Evolutionary conservation across 169 alveolate genomes (phyloP), one percentile per base, ranked within the genome.

Genomic region (Cyclospora cayetanensis): DNA sequence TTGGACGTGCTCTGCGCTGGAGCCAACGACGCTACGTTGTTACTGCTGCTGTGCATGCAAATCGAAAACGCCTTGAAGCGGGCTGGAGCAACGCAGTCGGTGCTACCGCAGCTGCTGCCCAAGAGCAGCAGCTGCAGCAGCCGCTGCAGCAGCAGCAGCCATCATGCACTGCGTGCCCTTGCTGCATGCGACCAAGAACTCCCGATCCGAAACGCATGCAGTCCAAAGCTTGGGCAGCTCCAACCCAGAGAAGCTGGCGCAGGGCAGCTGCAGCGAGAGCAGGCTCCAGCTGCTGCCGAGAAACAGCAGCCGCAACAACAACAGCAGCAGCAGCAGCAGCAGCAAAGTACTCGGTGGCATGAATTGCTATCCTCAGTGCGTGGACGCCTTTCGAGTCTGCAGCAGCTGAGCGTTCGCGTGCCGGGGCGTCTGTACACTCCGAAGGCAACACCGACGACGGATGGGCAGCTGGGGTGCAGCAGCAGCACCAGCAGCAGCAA

Each of bases 11-110:
- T 65, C 2, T 65, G 77, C 15, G 34, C 77, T n/a, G 77, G 43
- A 65, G 37, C 77, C 25, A 65, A 65, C 43, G 77, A 65, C 77
- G 31, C 41, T 7, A 65, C 77, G 77, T 41, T 65, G 77, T 41
- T 65, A 41, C 77, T 65, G 77, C 77, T 65, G 77, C 77, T 65
- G 20, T 65, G 77, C 77, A 65, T 65, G 77, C 77, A 65, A 65
- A 65, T 65, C 18, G 77, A 65, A 41, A 35, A 41, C 43, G 25
- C 37, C 0, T 18, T 65, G 77, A 35, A 65, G 77, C 77, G 31
- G 31, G 77, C 70, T n/a, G 70, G 35, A 55, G 70, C 11, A 55
- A 55, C 7, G 55, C 55, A 46, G 55, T 15, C n/a, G n/a, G n/a
- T n/a, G n/a, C n/a, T n/a, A 9, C 55, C 55, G 22, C 55, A 46